Percentiles rank a stretch among this genome's conserved stretches.
phyloP scores from a whole-genome alignment of 208 protist species.

The Crithidia mellificae region DNA sequence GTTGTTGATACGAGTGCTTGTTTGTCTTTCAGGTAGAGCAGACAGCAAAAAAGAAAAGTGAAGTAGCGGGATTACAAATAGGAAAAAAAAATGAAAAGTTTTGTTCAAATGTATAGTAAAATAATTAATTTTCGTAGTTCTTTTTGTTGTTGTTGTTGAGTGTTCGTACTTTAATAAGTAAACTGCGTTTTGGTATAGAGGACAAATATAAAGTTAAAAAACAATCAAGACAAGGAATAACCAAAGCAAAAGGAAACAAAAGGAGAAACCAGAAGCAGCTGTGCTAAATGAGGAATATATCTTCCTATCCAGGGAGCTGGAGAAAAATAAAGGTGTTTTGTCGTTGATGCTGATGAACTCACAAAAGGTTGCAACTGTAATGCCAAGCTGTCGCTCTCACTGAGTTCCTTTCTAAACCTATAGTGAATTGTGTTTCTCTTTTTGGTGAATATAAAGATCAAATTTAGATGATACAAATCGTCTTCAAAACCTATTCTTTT shows the following conservation, averaged over 20 bases:
- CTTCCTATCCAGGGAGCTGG: neutral
- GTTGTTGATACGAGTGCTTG: too few species aligned
- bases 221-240: slow-evolving; percentile 3
- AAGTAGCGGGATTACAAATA: neutral
- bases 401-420: neutral
- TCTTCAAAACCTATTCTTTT: too few species aligned
- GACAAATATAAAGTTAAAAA: neutral
- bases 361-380: neutral
- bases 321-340: neutral
- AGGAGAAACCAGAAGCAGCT: slow-evolving; percentile 2
- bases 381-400: neutral
- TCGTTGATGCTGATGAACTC: neutral
- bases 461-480: neutral
- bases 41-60: neutral
- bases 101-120: neutral
- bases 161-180: neutral
- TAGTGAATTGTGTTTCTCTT: neutral
- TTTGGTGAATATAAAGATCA: too few species aligned
- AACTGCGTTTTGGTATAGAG: neutral
- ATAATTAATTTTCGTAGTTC: neutral
- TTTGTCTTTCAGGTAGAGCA: neutral
- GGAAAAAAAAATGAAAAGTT: neutral
- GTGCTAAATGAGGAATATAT: slow-evolving; percentile 5
- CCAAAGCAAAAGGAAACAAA: neutral
- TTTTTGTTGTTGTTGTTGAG: neutral